Base-by-base conservation (phyloP, 2,329 filamentous ascomycete genomes). In the Coniella vitis region DNA sequence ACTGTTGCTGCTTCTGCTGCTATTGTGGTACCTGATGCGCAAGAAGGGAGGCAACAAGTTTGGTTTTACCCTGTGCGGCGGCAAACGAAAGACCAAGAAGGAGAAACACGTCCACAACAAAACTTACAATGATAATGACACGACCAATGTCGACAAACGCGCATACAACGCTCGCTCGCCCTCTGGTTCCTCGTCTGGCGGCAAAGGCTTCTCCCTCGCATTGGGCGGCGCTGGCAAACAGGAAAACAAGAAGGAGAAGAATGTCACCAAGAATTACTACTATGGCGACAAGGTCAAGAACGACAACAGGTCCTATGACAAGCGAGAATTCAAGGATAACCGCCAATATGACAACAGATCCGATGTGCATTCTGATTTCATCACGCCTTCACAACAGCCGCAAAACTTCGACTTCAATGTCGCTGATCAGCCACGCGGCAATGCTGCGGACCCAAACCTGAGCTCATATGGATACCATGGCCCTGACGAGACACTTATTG, bases 11-110 rank as follows among this genome's bases (percentile, higher is more conserved):
- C 50, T 58, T 4, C 55, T 53, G 5, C 20, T 41, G 8, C 48
- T 58, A 21, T 37, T 54, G 32, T 59, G 58, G 40, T 45, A 62
- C n/a, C 32, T 61, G 38, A 49, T 59, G 35, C 59, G 55, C 40
- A 53, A 55, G 32, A 56, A 55, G 45, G 59, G 25, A 5, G 7
- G 57, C 34, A 55, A 56, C 44, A 58, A 53, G 48, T 44, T 53
- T 22, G 12, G 36, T 4, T 4, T 53, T 36, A 45, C 41, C 12
- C 20, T 53, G 8, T 53, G 51, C 25, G 51, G 51, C n/a, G 51
- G 51, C 2, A 56, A 45, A 37, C 53, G 52, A 45, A 57, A 52
- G 38, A 45, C 42, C n/a, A 52, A 25, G 14, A 51, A 50, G 40
- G 46, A 53, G 45, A 42, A 47, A 22, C 35, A 51, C 20, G 17